Evolutionary conservation across 768 basidiomycete genomes (phyloP).

Genomic region (Termitomyces sp.): DNA sequence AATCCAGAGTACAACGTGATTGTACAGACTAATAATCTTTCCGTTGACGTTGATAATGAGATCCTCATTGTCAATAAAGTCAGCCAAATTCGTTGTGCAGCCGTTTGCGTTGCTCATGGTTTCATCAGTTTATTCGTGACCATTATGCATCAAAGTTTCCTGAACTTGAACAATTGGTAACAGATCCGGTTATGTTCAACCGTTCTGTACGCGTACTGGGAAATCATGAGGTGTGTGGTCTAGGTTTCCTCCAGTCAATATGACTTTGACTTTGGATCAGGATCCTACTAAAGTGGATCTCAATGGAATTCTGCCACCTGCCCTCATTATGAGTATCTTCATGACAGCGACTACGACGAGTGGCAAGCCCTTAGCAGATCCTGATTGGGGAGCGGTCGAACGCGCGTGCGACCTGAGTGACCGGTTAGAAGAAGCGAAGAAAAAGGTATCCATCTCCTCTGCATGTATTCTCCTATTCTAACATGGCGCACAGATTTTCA

Average conservation of each 20-base stretch:
- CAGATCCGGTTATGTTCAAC: constrained; percentile 89
- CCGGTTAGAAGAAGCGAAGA: constrained; percentile 82
- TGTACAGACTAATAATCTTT: constrained; percentile 95
- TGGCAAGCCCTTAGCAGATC: constrained; percentile 64
- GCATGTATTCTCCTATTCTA: not conserved
- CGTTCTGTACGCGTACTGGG: constrained; percentile 84
- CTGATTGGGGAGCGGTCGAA: constrained; percentile 77
- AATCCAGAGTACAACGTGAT: constrained; percentile 97
- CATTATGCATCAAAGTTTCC: constrained; percentile 95
- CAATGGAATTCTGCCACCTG: constrained; percentile 74
- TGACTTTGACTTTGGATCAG: constrained; percentile 26
- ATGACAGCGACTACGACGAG: constrained; percentile 92
- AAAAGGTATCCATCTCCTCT: constrained; percentile 49
- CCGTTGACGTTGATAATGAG: constrained; percentile 98
- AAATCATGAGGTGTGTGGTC: constrained; percentile 61
- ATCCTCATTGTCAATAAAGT: constrained; percentile 96
- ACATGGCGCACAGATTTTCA: constrained; percentile 67
- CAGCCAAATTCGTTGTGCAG: not conserved
- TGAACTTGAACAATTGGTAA: constrained; percentile 92
- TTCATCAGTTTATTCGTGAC: constrained; percentile 90
- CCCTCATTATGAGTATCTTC: constrained; percentile 92
- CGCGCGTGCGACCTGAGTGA: constrained; percentile 88
- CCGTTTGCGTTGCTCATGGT: not conserved
- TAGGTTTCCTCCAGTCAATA: not conserved
- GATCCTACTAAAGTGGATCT: constrained; percentile 87